These are phyloP conservation scores for Mycena citricolor DNA, from an alignment of 1,284 basidiomycete genomes.

Conservation along the genomic window DNA sequence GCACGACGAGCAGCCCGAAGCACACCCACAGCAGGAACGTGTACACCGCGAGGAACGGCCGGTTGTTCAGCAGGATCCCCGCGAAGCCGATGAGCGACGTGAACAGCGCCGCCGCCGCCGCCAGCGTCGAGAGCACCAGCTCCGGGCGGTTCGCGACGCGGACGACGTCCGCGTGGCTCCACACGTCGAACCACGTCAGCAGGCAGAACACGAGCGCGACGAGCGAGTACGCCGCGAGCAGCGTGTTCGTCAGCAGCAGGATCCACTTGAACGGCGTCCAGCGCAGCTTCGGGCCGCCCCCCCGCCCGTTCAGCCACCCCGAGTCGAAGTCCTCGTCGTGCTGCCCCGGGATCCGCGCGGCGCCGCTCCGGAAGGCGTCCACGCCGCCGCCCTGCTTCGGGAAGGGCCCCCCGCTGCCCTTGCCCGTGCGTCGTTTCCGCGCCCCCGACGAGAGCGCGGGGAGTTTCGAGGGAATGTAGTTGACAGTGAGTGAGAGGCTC, in stretches of 20 bases:
- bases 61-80: slow-evolving; percentile 73
- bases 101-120: slow-evolving; percentile 48
- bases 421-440: slow-evolving; percentile 36
- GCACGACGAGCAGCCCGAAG: slow-evolving; percentile 61
- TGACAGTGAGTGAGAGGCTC: slow-evolving; percentile 47
- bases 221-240: slow-evolving; percentile 53
- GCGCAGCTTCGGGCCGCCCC: slow-evolving; percentile 41
- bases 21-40: slow-evolving; percentile 64
- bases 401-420: slow-evolving; percentile 29
- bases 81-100: slow-evolving; percentile 64
- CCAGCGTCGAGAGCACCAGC: slow-evolving; percentile 61
- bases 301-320: slow-evolving; percentile 33
- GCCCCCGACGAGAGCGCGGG: slow-evolving; percentile 38
- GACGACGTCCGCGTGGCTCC: slow-evolving; percentile 57
- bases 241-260: slow-evolving; percentile 52
- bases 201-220: slow-evolving; percentile 54
- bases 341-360: slow-evolving; percentile 52
- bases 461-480: slow-evolving; percentile 69
- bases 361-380: slow-evolving; percentile 57
- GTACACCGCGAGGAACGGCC: slow-evolving; percentile 67
- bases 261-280: slow-evolving; percentile 77
- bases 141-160: slow-evolving; percentile 61
- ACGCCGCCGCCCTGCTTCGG: slow-evolving; percentile 62
- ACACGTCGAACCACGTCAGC: slow-evolving; percentile 67
- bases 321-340: slow-evolving; percentile 59